Evolutionary conservation across 148 eudicot species (phyloP), one percentile per base, ranked within the genome.

Genomic region (Heliamphora exappendiculata): DNA sequence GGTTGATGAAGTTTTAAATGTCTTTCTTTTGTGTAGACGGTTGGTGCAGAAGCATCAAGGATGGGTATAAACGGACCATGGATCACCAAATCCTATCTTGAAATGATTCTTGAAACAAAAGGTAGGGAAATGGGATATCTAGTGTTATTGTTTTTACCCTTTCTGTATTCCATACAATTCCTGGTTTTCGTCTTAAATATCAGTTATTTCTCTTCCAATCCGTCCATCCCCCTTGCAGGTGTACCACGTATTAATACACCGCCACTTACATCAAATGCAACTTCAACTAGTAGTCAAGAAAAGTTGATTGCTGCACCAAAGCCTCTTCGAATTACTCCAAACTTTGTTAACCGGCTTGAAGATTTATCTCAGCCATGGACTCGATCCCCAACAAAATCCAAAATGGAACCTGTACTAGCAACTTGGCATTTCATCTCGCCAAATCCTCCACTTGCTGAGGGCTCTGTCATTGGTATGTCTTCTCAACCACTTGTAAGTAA

Each of bases 351-450:
- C 78, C 86, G 81, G 74, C 89, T 93, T 69, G 99, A 95, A 60
- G 99, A 95, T 86, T 81, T 93, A 74, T 89, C 98, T 81, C 99
- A 95, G 80, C 98, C 99, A 41, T 95, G 99, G 99, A 95, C 99
- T 55, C 90, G 99, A 20, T 95, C 99, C 37, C 99, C 99, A 42
- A 95, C 98, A 75, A 95, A 95, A 84, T 89, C 99, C 54, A 87
- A 86, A 82, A 82, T 89, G 89, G 99, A 93, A 67, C 98, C 99
- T 68, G 88, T 95, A 17, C 74, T 90, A 65, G 97, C 97, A 67
- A 88, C 93, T 69, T 95, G 99, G 99, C 90, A 88, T 80, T 95
- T 95, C 81, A 81, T 87, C 54, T 80, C 96, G 28, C 79, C 88
- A 57, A 93, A 87, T 82, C 85, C 84, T 69, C 77, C 85, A 63